These are phyloP conservation scores for Trichoderma lentiforme DNA, from an alignment of 2,329 filamentous ascomycete species.

Conservation along the genomic window DNA sequence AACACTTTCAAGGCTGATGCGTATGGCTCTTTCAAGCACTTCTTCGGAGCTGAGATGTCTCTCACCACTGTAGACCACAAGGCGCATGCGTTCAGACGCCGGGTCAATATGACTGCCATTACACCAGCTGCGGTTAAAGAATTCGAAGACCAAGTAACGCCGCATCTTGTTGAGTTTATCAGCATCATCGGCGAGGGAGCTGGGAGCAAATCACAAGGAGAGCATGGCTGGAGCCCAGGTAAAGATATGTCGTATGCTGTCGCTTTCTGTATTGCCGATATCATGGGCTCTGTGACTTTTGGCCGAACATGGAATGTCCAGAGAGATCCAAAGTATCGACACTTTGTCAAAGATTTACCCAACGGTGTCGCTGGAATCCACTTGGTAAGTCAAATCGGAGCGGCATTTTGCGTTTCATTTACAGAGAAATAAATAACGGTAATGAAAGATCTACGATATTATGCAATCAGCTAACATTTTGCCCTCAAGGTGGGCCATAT, in stretches of 20 bases:
- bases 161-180: conserved; percentile 17
- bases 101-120: conserved; percentile 18
- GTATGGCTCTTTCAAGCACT: conserved; percentile 18
- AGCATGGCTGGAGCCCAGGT: conserved; percentile 16
- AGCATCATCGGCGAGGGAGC: conserved; percentile 7
- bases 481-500: conserved; percentile 16
- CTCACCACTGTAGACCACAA: conserved; percentile 19
- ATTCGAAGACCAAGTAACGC: conserved; percentile 16
- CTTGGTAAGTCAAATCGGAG: not conserved
- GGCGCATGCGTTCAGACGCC: conserved; percentile 18
- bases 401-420: not conserved
- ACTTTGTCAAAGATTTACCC: conserved; percentile 18
- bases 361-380: conserved; percentile 20
- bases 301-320: conserved; percentile 20
- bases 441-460: not conserved
- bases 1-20: conserved; percentile 16
- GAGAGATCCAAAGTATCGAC: conserved; percentile 12
- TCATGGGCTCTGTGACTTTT: conserved; percentile 22
- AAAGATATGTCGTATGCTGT: conserved; percentile 18
- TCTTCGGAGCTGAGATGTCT: conserved; percentile 21
- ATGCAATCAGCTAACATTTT: not conserved
- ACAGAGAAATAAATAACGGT: not conserved
- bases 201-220: conserved; percentile 1
- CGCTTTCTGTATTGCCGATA: conserved; percentile 20
- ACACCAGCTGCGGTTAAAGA: conserved; percentile 18